A percentile compares a stretch with the other conserved stretches of the same genome.
These are phyloP conservation scores for Triadica sebifera DNA, from an alignment of 345 rosid genomes.

Conservation along the genomic window DNA sequence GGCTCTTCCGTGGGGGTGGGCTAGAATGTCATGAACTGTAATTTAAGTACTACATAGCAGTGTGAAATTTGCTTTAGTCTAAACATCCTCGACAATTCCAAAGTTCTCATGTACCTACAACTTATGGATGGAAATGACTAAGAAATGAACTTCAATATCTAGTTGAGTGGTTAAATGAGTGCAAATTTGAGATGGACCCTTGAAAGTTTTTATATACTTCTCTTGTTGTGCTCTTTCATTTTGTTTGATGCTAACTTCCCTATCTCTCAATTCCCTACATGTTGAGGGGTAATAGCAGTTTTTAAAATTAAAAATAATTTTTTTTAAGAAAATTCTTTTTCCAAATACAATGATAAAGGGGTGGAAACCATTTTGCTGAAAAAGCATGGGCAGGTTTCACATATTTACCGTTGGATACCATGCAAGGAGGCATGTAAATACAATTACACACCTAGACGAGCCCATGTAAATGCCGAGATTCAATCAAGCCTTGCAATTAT, in stretches of 20 bases:
- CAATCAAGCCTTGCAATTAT: no score
- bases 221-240: neutral
- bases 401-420: no score
- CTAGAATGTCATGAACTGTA: constrained; percentile 16
- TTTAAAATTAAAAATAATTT: no score
- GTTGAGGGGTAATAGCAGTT: no score
- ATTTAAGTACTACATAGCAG: neutral
- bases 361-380: no score
- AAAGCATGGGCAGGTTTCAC: no score
- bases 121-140: neutral
- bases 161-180: constrained; percentile 3
- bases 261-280: no score
- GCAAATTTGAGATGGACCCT: neutral
- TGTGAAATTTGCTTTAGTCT: constrained; percentile 1
- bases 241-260: neutral
- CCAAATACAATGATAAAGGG: no score
- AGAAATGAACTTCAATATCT: constrained; percentile 10
- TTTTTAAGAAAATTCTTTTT: no score
- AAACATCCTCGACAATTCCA: neutral
- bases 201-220: neutral
- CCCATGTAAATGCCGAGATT: no score
- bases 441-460: no score
- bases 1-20: constrained; percentile 16
- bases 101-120: constrained; percentile 1
- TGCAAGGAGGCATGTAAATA: no score